A percentile compares a stretch with the other conserved stretches of the same genome.
These are phyloP conservation scores for Boletus vermiculosoides DNA, from an alignment of 768 basidiomycete species.

Conservation along the genomic window DNA sequence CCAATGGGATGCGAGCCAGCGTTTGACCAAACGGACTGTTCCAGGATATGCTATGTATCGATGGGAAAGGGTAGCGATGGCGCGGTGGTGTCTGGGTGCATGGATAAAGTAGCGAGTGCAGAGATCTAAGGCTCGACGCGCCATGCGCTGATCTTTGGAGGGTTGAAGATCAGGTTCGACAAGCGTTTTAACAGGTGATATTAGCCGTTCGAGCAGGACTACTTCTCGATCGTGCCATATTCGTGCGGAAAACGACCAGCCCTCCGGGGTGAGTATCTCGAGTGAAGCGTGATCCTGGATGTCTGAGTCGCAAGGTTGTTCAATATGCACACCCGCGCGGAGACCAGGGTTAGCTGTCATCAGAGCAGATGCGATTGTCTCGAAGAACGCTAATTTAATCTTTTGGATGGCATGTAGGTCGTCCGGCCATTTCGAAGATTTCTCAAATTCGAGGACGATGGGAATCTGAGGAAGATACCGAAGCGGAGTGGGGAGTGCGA, in stretches of 20 bases:
- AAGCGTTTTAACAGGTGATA: slow-evolving; percentile 41
- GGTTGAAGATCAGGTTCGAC: slow-evolving; percentile 3
- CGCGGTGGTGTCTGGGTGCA: slow-evolving; percentile 81
- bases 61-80: slow-evolving; percentile 76
- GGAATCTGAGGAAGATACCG: slow-evolving; percentile 70
- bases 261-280: slow-evolving; percentile 75
- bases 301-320: slow-evolving; percentile 48
- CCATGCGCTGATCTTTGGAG: slow-evolving; percentile 50
- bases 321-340: slow-evolving; percentile 57
- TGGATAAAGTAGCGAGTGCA: slow-evolving; percentile 76
- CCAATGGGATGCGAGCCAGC: slow-evolving; percentile 93
- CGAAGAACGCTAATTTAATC: slow-evolving; percentile 90
- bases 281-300: slow-evolving; percentile 69
- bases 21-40: slow-evolving; percentile 84
- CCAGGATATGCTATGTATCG: slow-evolving; percentile 75
- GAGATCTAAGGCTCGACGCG: slow-evolving; percentile 53
- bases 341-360: slow-evolving; percentile 52
- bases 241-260: slow-evolving; percentile 82
- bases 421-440: slow-evolving; percentile 92
- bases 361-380: slow-evolving; percentile 68
- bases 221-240: slow-evolving; percentile 90
- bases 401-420: slow-evolving; percentile 90
- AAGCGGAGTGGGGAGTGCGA: slow-evolving; percentile 55
- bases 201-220: slow-evolving; percentile 68
- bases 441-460: slow-evolving; percentile 85